Base-by-base conservation (phyloP, 2,329 filamentous ascomycete species). In the Pyrenophora teres region DNA sequence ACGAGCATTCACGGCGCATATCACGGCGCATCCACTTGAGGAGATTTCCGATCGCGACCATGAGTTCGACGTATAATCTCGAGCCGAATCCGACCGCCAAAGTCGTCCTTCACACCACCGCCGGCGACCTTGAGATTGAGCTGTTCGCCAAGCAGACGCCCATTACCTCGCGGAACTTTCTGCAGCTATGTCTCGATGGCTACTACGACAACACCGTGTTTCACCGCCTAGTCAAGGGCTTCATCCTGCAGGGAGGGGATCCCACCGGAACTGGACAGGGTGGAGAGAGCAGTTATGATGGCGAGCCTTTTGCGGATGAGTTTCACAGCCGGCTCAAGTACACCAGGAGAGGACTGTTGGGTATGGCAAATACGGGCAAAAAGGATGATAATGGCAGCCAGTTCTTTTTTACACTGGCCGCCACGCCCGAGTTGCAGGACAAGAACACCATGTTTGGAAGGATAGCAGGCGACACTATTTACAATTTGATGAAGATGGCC, bases 171-270 rank as follows among this genome's bases (percentile, higher is more conserved):
- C 91, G 93, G 63, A 97, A 97, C 78, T 99, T 99, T 76, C 83
- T 99, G 32, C 94, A 99, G 74, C 88, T 92, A 68, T 94, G 90
- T 70, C 83, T 97, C 62, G 92, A 99, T 71, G 92, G 92, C 63
- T 97, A 97, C 79, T 99, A 97, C 78, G 87, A 91, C 65, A 87
- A 88, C 69, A 97, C 92, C 0, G 87, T 94, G 56, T 99, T 99
- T 77, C 94, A 99, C 77, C 90, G 94, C 19, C 81, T 97, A 5
- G 87, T 96, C 0, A 90, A 92, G 0, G 89, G 89, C 44, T 99
- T 99, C 74, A 90, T 99, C 57, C 78, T 97, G 9, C 94, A 99
- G 70, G 94, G 93, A 25, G 94, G 94, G 49, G 94, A 99, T 66
- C 93, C 94, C 0, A 96, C 92, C 0, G 92, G 92, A 19, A 96